Percentiles rank a stretch among this genome's conserved stretches.
Evolutionary conservation across 1,284 basidiomycete species (phyloP).

Genomic region (Phylloporus sp.): DNA sequence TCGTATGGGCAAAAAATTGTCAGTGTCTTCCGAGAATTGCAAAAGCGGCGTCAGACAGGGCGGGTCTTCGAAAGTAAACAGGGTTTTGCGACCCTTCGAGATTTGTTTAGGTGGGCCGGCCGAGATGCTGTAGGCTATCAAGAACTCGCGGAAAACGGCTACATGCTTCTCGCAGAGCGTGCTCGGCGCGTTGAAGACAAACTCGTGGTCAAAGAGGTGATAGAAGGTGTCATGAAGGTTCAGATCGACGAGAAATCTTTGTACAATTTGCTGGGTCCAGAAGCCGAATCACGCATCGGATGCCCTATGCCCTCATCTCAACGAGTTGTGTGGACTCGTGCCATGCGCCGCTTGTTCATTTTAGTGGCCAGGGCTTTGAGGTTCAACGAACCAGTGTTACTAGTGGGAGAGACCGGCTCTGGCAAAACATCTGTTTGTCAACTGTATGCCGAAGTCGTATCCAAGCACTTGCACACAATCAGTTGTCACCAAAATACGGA

Average conservation of each 20-base stretch:
- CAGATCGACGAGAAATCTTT: conserved; percentile 76
- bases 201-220: conserved; percentile 87
- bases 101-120: conserved; percentile 97
- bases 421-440: conserved; percentile 99
- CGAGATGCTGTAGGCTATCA: conserved; percentile 90
- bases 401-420: conserved; percentile 98
- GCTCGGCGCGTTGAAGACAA: conserved; percentile 88
- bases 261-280: conserved; percentile 70
- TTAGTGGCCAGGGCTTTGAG: conserved; percentile 85
- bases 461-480: conserved; percentile 75
- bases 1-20: conserved; percentile 94
- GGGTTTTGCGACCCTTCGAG: conserved; percentile 95
- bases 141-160: conserved; percentile 94
- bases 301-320: conserved; percentile 60
- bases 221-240: conserved; percentile 92
- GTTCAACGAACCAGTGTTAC: conserved; percentile 93
- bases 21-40: conserved; percentile 91
- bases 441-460: conserved; percentile 77
- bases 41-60: conserved; percentile 88
- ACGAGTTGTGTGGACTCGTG: conserved; percentile 87
- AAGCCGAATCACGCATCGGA: conserved; percentile 60
- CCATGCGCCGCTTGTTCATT: conserved; percentile 91
- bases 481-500: conserved; percentile 99
- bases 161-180: conserved; percentile 97
- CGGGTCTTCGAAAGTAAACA: conserved; percentile 98